Base-by-base conservation (phyloP, 495 filamentous ascomycete species). In the Glutinoglossum americanum region DNA sequence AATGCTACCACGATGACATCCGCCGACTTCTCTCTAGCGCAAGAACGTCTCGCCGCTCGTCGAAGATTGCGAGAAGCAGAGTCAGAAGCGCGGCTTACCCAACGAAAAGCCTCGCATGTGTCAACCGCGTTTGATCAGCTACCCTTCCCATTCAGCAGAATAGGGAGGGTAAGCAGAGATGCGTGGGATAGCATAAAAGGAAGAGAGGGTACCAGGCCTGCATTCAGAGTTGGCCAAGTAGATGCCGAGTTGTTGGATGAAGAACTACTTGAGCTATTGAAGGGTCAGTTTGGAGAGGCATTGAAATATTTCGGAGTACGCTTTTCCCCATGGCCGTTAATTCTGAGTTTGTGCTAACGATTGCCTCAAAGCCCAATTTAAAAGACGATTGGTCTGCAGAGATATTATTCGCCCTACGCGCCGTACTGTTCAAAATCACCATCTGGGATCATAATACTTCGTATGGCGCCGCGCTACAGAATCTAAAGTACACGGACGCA, bases 361-460 rank as follows among this genome's bases (percentile, higher is more conserved):
- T 25, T 13, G 23, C 17, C 17, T 21, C 17, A 45, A 65, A 81
- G 77, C 64, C 78, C 60, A 75, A 81, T 67, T 60, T 84, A 51
- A 70, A 76, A 51, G 86, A 93, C 63, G 85, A 93, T 54, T 95
- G 84, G 83, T 82, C 82, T 3, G 73, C 86, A 47, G 92, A 97
- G 69, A 89, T 97, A 48, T 73, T 82, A 55, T 73, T 94, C 23
- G 74, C 72, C 0, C 74, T 99, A 56, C 78, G 93, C 13, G 78
- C 81, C 7, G 73, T 89, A 1, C 72, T 99, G 17, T 99, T 94
- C 73, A 97, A 97, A 67, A 76, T 99, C 59, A 84, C 84, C 0
- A 85, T 97, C 54, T 99, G 92, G 92, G 89, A 97, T 66, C 85
- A 95, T 66, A 76, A 94, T 70, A 84, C 93, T 21, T 89, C 85